phyloP scores from a whole-genome alignment of 352 stramenopile species.

The Phytopythium delawarense region DNA sequence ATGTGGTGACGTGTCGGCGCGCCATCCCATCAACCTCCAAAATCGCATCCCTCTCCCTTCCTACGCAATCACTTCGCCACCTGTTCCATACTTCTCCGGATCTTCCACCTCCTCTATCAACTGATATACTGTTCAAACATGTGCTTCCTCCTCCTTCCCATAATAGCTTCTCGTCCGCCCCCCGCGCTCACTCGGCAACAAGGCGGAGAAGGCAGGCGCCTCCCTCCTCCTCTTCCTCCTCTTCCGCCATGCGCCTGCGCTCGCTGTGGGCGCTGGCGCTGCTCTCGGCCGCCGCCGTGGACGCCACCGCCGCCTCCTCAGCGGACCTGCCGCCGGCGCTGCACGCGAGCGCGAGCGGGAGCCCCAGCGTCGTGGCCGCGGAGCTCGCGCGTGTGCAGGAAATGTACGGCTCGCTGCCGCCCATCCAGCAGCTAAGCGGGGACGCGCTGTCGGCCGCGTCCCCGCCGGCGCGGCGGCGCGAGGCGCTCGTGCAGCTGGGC shows the following conservation, averaged over 20 bases:
- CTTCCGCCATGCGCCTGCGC: neutral
- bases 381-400: conserved; percentile 11
- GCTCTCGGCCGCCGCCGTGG: neutral
- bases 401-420: conserved; percentile 1
- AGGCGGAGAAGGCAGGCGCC: neutral
- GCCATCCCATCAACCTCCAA: neutral
- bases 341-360: neutral
- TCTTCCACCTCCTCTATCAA: neutral
- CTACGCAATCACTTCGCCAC: neutral
- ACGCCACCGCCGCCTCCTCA: neutral
- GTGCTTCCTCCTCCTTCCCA: neutral
- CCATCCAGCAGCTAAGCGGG: conserved; percentile 36
- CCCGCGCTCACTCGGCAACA: neutral
- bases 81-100: neutral
- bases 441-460: conserved; percentile 31
- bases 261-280: neutral
- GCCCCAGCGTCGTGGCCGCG: conserved; percentile 1
- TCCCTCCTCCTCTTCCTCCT: neutral
- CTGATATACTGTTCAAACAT: neutral
- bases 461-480: conserved; percentile 26
- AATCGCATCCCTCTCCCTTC: neutral
- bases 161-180: neutral
- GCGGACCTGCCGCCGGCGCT: neutral
- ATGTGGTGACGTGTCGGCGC: conserved; percentile 3
- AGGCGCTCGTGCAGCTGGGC: conserved; percentile 63